Evolutionary conservation across 192 early-diverging fungal species (phyloP).

Genomic region (Entophlyctis luteolus): DNA sequence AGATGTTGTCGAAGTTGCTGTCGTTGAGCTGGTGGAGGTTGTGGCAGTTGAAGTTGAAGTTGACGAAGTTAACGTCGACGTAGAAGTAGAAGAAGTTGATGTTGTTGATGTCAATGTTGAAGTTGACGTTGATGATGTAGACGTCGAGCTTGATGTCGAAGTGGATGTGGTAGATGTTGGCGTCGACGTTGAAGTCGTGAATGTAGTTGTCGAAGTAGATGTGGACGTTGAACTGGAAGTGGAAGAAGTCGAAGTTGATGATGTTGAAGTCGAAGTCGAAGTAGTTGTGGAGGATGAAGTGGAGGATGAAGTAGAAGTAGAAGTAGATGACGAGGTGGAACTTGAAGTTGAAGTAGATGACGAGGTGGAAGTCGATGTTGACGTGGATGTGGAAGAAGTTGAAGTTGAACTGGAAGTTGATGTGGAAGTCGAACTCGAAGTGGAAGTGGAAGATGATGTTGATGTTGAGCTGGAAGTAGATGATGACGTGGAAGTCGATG

Average conservation of each 20-base stretch:
- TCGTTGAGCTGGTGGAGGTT: too few species aligned
- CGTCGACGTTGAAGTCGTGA: background rate
- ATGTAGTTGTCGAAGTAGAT: background rate
- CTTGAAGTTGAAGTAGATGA: background rate
- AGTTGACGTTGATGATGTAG: background rate
- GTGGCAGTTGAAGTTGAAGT: too few species aligned
- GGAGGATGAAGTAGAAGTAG: background rate
- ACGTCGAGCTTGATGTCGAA: too few species aligned
- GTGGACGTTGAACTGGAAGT: background rate
- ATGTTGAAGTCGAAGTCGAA: background rate
- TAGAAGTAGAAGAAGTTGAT: too few species aligned
- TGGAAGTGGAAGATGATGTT: background rate
- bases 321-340: conserved; percentile 3
- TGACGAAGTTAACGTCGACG: too few species aligned
- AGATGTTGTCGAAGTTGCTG: too few species aligned
- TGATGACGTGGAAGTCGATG: background rate
- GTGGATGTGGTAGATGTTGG: too few species aligned
- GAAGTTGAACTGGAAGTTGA: background rate
- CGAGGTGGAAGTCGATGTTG: conserved; percentile 1
- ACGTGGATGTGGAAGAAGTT: background rate
- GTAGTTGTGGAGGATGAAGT: background rate
- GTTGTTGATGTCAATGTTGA: background rate
- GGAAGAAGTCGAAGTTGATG: background rate
- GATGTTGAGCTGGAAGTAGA: background rate
- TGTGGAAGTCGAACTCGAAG: background rate